Base-by-base conservation (phyloP, 345 rosid genomes). In the Mallotus nudiflorus region DNA sequence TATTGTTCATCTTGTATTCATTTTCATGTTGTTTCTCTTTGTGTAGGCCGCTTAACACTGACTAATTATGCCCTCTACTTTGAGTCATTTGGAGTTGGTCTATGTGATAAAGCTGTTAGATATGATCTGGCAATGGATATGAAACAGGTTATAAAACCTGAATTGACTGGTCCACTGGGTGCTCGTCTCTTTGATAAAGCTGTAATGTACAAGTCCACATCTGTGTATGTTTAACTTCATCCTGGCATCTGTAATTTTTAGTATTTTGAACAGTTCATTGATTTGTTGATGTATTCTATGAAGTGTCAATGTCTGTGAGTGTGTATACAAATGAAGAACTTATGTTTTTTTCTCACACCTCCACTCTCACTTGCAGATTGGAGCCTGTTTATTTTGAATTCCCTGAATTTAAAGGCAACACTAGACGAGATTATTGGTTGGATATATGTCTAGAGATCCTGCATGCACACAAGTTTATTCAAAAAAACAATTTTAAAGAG, bases 151-250 rank as follows among this genome's bases (percentile, higher is more conserved):
- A 78, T 94, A 68, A 94, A 82, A 80, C 93, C 98, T 57, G 98
- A 91, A 77, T 73, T 89, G 78, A 94, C 97, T 56, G 98, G 96
- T 67, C 98, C 96, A 40, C 68, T 91, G 83, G 98, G 97, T 66
- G 96, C 97, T 82, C 93, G 98, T 65, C 85, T 94, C 62, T 94
- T 94, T 75, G 97, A 94, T 78, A 94, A 90, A 80, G 98, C 97
- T 70, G 91, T 94, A 75, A 88, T 91, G 96, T 94, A 88, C 90
- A 91, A 87, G 66, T 94, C 98, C 35, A 65, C 73, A 76, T 65
- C 78, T 25, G 68, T 86, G 98, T 93, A 88, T 59, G 97, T 86
- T 70, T 50, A 76, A 77, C 64, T 48, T 58, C 65, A 61, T 35
- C 52, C 73, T 44, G 28, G 44, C 46, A 53, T 31, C 37, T 55